Base-by-base conservation (phyloP, 2,329 filamentous ascomycete genomes). In the Aureobasidium sp. region DNA sequence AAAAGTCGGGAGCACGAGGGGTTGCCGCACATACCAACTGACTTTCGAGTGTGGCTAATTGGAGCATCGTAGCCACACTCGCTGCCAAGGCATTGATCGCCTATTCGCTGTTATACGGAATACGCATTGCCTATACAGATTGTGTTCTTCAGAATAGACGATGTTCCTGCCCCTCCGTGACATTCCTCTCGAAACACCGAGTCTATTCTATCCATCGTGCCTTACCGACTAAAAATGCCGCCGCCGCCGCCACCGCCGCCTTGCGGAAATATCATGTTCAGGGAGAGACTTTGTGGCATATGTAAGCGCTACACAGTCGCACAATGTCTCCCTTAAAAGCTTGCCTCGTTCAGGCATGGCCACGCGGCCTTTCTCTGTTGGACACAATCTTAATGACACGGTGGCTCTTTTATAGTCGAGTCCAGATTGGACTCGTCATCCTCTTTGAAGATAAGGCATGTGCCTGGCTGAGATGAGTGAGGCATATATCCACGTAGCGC, bases 341-440 rank as follows among this genome's bases (percentile, higher is more conserved):
- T 45, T 57, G 53, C 41, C 53, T 57, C 36, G 30, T 10, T 42
- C 13, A 58, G 50, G 27, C 37, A 41, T 41, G 54, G 54, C 54
- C 54, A 58, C 54, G 54, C 54, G 54, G 54, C 54, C 54, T 48
- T 48, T n/a, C 4, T 37, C 54, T 30, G 25, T 9, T 47, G 54
- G 32, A 58, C n/a, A 47, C 42, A 36, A 48, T 30, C 42, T n/a
- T 47, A 13, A 58, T 58, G 54, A 58, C 54, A 58, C 54, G 54
- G 54, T 58, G 54, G 42, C 54, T 47, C 54, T 37, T 32, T 10
- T 36, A 21, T 42, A 7, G 25, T 54, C 27, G 51, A 42, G 32
- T 54, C 32, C 53, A 45, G 53, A 57, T 45, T 45, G 53, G 16
- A 44, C n/a, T 57, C 53, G 53, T 57, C 53, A 57, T 45, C 53